A percentile compares a stretch with the other conserved stretches of the same genome.
phyloP scores from a whole-genome alignment of 1,284 basidiomycete genomes.

The Caloboletus firmus region DNA sequence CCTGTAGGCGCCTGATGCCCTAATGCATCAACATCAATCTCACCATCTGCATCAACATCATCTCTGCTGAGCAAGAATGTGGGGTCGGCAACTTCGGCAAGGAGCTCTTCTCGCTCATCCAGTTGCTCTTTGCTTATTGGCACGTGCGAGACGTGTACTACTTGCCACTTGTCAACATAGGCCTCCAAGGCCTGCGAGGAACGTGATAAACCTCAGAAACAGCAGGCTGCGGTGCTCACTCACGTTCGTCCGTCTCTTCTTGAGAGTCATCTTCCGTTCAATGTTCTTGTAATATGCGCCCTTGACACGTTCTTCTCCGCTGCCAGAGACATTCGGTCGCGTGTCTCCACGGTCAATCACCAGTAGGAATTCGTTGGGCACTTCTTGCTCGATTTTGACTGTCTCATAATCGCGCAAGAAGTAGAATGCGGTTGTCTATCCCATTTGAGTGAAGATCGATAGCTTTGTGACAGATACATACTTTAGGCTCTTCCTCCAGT shows the following conservation, averaged over 20 bases:
- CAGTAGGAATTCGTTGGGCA: constrained; percentile 81
- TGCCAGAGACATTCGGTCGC: constrained; percentile 15
- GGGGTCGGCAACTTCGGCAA: constrained; percentile 57
- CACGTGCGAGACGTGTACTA: constrained; percentile 61
- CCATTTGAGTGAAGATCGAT: not conserved
- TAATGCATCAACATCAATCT: constrained; percentile 40
- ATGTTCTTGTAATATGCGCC: constrained; percentile 89
- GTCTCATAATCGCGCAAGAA: constrained; percentile 82
- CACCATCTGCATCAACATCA: constrained; percentile 48
- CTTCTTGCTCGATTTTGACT: constrained; percentile 78
- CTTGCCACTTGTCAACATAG: constrained; percentile 76
- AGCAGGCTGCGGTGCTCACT: constrained; percentile 24
- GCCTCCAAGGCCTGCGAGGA: constrained; percentile 53
- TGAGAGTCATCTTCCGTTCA: constrained; percentile 80
- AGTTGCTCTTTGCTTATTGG: constrained; percentile 53
- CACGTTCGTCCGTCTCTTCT: constrained; percentile 82
- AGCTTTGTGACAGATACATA: not conserved
- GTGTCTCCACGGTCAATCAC: constrained; percentile 66
- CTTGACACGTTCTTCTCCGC: constrained; percentile 41
- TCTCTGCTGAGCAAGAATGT: constrained; percentile 43
- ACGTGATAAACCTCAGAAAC: constrained; percentile 4
- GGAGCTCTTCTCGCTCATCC: constrained; percentile 52
- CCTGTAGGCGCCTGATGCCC: constrained; percentile 48
- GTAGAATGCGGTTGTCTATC: constrained; percentile 65
- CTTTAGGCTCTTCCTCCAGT: constrained; percentile 51